Percentiles rank a stretch among this genome's conserved stretches.
phyloP scores from a whole-genome alignment of 2,329 filamentous ascomycete species.

The Ophiocordyceps camponoti-floridani region DNA sequence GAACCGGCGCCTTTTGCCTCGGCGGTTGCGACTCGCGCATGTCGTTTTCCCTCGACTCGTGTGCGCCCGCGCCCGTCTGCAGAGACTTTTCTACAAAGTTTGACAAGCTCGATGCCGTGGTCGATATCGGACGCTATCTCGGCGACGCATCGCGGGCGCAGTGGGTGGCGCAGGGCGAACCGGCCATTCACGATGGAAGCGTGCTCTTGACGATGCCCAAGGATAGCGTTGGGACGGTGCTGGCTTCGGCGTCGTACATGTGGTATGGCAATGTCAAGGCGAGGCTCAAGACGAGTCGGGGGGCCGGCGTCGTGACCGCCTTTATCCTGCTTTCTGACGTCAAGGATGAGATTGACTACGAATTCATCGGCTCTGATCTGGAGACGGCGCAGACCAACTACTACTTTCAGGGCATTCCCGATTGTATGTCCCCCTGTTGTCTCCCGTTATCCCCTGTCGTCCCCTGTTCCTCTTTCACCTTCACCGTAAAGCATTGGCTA shows the following conservation, averaged over 20 bases:
- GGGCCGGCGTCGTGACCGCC: constrained; percentile 80
- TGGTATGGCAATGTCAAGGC: constrained; percentile 94
- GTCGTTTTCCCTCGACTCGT: constrained; percentile 70
- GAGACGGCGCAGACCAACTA: constrained; percentile 76
- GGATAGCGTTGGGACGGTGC: constrained; percentile 68
- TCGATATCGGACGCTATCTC: constrained; percentile 63
- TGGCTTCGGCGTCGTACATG: constrained; percentile 72
- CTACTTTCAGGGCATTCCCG: constrained; percentile 85
- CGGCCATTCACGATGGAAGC: constrained; percentile 47
- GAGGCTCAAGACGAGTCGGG: constrained; percentile 67
- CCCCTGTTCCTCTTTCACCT: too few species aligned
- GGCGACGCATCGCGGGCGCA: constrained; percentile 65
- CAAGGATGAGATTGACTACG: constrained; percentile 97
- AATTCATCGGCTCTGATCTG: constrained; percentile 75
- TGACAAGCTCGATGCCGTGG: constrained; percentile 48
- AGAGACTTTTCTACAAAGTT: constrained; percentile 57
- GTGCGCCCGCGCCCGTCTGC: constrained; percentile 71
- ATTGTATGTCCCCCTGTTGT: constrained; percentile 43
- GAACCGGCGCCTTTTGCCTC: constrained; percentile 85
- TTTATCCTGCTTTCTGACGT: constrained; percentile 93
- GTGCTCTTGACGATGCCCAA: constrained; percentile 80
- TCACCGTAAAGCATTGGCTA: neutral
- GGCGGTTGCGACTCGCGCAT: constrained; percentile 83
- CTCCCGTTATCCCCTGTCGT: too few species aligned
- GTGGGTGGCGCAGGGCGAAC: constrained; percentile 76